Evolutionary conservation across 2,329 filamentous ascomycete species (phyloP), one percentile per base, ranked within the genome.

Genomic region (Aspergillus viridinutans): DNA sequence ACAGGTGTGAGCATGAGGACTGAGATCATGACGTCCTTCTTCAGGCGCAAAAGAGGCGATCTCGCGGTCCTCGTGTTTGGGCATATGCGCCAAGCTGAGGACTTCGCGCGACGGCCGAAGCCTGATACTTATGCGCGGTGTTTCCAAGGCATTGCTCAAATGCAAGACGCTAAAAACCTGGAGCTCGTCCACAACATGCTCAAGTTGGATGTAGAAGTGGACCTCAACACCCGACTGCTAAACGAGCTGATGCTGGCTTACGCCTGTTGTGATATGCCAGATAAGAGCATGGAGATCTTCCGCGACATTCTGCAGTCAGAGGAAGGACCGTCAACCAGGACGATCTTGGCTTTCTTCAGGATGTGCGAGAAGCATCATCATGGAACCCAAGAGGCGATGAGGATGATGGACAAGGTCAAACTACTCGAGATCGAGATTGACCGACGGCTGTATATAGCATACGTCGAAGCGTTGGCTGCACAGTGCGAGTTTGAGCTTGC

Each of bases 231-330:
- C 0, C 80, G 79, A 55, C 79, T 97, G 2, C 85, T 88, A 65
- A 97, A 96, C 66, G 86, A 89, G 0, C 78, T 97, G 50, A 96
- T 99, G 86, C 80, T 94, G 12, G 92, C 90, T 0, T 93, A 96
- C 69, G 85, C 86, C 1, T 83, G 84, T 1, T 89, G 86, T 66
- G 89, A 84, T 6, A 80, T 86, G 61, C 80, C 88, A 0, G 75
- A 81, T 29, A 83, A 83, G 54, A 90, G 90, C 1, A 78, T 96
- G 61, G 85, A 87, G 50, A 90, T 91, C 69, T 97, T 92, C 91
- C 80, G 85, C 54, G 85, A 95, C 50, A 92, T 99, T 56, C 86
- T 87, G n/a, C 83, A 85, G 55, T 91, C 88, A 0, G 80, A 82
- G n/a, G 92, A 97, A 73, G 94, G 94, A 0, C 94, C 94, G 0